Evolutionary conservation across 139 green algal genomes (phyloP).

Genomic region (Chlorella sp.): DNA sequence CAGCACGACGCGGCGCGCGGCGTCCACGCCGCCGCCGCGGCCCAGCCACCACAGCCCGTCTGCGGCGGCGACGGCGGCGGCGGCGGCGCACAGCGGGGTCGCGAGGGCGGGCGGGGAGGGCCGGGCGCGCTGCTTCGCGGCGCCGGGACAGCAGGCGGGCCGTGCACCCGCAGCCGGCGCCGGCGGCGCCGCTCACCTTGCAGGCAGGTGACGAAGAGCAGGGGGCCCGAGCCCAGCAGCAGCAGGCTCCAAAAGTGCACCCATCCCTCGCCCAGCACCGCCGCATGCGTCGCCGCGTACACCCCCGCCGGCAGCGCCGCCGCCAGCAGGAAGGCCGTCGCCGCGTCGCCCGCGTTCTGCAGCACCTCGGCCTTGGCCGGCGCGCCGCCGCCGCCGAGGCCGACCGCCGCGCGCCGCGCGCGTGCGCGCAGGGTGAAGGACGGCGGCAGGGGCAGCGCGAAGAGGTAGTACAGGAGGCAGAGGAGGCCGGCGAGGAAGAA

Average conservation of each 20-base stretch:
- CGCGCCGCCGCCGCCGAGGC: background rate
- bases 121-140: background rate
- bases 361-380: conserved; percentile 5
- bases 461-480: conserved; percentile 71
- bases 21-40: conserved; percentile 2
- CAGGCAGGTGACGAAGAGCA: conserved; percentile 62
- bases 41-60: conserved; percentile 84
- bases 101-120: background rate
- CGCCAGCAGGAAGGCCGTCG: conserved; percentile 54
- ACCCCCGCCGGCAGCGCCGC: conserved; percentile 56
- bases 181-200: conserved; percentile 14
- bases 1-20: conserved; percentile 39
- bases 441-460: conserved; percentile 72
- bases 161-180: background rate
- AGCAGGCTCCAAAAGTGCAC: conserved; percentile 76
- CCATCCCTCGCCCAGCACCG: conserved; percentile 47
- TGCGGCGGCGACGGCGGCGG: conserved; percentile 20
- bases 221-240: conserved; percentile 61
- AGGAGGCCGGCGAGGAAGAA: conserved; percentile 82
- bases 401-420: background rate
- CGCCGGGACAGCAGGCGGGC: too few relatives aligned
- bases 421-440: conserved; percentile 70
- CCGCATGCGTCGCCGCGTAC: conserved; percentile 70
- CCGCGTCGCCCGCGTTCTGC: conserved; percentile 58
- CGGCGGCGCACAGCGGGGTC: background rate